Conservation (phyloP, 352 stramenopile genomes). For the Plasmopara muralis region DNA sequence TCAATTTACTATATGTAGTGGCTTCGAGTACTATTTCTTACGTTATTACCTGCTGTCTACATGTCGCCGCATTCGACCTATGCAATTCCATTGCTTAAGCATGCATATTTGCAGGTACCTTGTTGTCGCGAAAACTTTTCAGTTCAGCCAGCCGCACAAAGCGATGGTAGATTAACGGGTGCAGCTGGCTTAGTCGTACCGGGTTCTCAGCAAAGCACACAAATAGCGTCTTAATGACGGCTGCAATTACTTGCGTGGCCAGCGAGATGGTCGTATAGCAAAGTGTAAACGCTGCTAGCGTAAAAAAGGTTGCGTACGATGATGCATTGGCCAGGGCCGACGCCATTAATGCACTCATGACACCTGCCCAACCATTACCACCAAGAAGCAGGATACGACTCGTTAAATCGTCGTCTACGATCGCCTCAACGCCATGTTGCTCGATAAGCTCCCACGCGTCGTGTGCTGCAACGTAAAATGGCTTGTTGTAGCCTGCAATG, state of each 20-base stretch:
- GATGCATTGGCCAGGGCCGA: constrained; percentile 43
- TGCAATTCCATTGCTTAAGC: background rate
- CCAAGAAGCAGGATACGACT: constrained; percentile 68
- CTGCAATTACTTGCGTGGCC: constrained; percentile 60
- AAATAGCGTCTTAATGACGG: constrained; percentile 82
- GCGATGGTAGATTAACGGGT: constrained; percentile 84
- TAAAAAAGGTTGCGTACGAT: constrained; percentile 67
- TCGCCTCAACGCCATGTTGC: constrained; percentile 72
- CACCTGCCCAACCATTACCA: constrained; percentile 69
- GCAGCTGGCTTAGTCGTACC: constrained; percentile 63
- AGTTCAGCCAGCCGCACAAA: constrained; percentile 78
- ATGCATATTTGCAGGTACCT: constrained; percentile 23
- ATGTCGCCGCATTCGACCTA: constrained; percentile 1
- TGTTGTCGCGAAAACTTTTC: constrained; percentile 80
- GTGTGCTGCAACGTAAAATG: constrained; percentile 70
- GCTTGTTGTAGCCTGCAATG: constrained; percentile 74
- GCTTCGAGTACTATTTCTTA: background rate
- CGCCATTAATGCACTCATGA: constrained; percentile 66
- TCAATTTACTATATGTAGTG: background rate
- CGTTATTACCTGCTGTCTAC: constrained; percentile 2
- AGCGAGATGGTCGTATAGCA: constrained; percentile 80
- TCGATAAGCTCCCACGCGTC: constrained; percentile 77
- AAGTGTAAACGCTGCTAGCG: constrained; percentile 60
- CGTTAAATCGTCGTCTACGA: constrained; percentile 80
- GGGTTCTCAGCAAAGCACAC: constrained; percentile 84